These are phyloP conservation scores for Sungouiella blattae DNA, from an alignment of 805 yeast genomes.

Conservation along the genomic window DNA sequence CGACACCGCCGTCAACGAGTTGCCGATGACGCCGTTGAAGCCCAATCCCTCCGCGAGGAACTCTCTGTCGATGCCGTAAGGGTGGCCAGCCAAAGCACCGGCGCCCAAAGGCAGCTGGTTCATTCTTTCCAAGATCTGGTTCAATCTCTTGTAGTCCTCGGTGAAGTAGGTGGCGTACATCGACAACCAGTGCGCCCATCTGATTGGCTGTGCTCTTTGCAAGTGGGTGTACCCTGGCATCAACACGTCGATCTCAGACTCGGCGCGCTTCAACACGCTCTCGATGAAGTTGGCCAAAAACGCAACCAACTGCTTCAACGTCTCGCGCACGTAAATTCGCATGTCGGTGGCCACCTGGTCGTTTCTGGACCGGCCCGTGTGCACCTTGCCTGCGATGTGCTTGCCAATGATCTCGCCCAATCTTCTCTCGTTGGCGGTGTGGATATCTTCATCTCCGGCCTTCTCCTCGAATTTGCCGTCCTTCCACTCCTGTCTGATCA, in stretches of 20 bases:
- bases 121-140: slow-evolving; percentile 75
- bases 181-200: slow-evolving; percentile 98
- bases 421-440: slow-evolving; percentile 97
- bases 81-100: slow-evolving; percentile 99
- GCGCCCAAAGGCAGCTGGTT: slow-evolving; percentile 92
- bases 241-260: slow-evolving; percentile 78
- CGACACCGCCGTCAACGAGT: slow-evolving; percentile 93
- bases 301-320: slow-evolving; percentile 56
- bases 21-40: slow-evolving; percentile 84
- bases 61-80: slow-evolving; percentile 97
- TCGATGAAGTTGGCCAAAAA: slow-evolving; percentile 60
- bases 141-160: slow-evolving; percentile 82
- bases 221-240: slow-evolving; percentile 99
- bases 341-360: slow-evolving; percentile 99
- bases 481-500: slow-evolving; percentile 82
- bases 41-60: slow-evolving; percentile 77
- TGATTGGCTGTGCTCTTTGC: slow-evolving; percentile 98
- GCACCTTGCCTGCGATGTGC: slow-evolving; percentile 94
- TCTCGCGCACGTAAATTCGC: slow-evolving; percentile 88
- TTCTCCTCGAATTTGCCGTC: slow-evolving; percentile 62
- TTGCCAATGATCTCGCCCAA: slow-evolving; percentile 94
- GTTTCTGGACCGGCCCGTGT: slow-evolving; percentile 98
- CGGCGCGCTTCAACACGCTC: slow-evolving; percentile 72
- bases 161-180: slow-evolving; percentile 93
- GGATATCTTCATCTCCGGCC: slow-evolving; percentile 95